Evolutionary conservation across 805 yeast genomes (phyloP), one percentile per base, ranked within the genome.

Genomic region (Wickerhamiella parazyma): DNA sequence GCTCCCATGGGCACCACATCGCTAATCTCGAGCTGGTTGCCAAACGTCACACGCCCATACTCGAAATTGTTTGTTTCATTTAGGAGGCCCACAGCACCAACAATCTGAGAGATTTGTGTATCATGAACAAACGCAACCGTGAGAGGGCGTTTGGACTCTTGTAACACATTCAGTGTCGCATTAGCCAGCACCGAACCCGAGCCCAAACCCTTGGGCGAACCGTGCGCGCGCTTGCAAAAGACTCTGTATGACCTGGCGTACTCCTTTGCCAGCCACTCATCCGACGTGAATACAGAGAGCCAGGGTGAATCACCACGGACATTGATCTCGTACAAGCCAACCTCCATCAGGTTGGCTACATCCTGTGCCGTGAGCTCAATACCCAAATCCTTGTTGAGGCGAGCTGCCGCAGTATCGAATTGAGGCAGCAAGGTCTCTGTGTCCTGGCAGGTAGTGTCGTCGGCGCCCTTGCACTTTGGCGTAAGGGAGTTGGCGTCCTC

Each of bases 1-100:
- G 72, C 76, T 28, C 77, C 80, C 76, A 71, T 71, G 42, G 80
- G 81, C 20, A 67, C 66, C 36, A 73, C 56, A 50, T 74, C 71
- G 12, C 64, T 61, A 49, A 61, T 63, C 53, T 63, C 66, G 61
- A 67, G 76, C 14, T 67, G 59, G 45, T 68, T 60, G 37, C 66
- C 65, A 60, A 73, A 73, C 6, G 66, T 67, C 38, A 72, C 63
- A 39, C 61, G 57, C 46, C 67, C 65, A 12, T 64, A 50, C 6
- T 73, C 67, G 49, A 77, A 58, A 43, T 61, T 61, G 26, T 60
- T 51, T 17, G 56, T 63, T 8, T 71, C 67, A 36, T 56, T 57
- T 19, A 68, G 58, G 24, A 75, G 48, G 2, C 76, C 78, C 19
- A 73, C 55, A 4, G 75, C 69, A 19, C 74, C 59, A 37, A 69